phyloP scores from a whole-genome alignment of 805 yeast genomes.

The Cyberlindnera suaveolens region DNA sequence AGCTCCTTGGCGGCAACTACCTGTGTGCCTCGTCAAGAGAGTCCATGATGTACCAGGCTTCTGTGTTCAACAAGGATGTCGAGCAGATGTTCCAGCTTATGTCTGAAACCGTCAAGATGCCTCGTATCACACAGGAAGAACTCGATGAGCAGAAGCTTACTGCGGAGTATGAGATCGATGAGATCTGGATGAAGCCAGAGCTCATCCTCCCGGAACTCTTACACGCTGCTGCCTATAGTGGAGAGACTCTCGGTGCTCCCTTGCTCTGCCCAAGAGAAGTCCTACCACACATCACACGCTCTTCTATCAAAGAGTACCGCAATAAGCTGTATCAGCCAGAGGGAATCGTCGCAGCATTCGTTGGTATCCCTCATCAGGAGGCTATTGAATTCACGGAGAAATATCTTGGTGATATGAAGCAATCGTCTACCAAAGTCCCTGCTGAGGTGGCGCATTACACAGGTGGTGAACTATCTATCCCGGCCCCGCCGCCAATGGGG shows the following conservation, averaged over 20 bases:
- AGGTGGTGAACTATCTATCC: constrained; percentile 52
- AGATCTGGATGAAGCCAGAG: constrained; percentile 79
- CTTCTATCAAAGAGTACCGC: constrained; percentile 55
- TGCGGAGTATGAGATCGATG: constrained; percentile 76
- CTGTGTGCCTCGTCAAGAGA: constrained; percentile 92
- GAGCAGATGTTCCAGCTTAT: constrained; percentile 72
- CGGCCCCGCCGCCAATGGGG: constrained; percentile 37
- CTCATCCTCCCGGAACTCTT: constrained; percentile 83
- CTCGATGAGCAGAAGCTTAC: constrained; percentile 65
- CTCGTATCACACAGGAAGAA: constrained; percentile 63
- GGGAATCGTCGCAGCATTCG: constrained; percentile 76
- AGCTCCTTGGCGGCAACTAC: constrained; percentile 85
- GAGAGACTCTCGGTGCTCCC: constrained; percentile 79
- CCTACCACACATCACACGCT: constrained; percentile 46
- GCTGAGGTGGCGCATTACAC: constrained; percentile 44
- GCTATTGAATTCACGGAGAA: constrained; percentile 61
- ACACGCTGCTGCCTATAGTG: constrained; percentile 72
- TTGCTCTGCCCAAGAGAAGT: constrained; percentile 72
- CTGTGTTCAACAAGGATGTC: constrained; percentile 83
- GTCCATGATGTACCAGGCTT: constrained; percentile 87
- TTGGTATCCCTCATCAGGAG: constrained; percentile 68
- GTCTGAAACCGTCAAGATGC: constrained; percentile 71
- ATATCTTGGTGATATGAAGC: constrained; percentile 58
- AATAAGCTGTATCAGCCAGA: constrained; percentile 68
- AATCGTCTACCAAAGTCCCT: constrained; percentile 23